Evolutionary conservation across 495 filamentous ascomycete species (phyloP).

Genomic region (Aspergillus steynii): DNA sequence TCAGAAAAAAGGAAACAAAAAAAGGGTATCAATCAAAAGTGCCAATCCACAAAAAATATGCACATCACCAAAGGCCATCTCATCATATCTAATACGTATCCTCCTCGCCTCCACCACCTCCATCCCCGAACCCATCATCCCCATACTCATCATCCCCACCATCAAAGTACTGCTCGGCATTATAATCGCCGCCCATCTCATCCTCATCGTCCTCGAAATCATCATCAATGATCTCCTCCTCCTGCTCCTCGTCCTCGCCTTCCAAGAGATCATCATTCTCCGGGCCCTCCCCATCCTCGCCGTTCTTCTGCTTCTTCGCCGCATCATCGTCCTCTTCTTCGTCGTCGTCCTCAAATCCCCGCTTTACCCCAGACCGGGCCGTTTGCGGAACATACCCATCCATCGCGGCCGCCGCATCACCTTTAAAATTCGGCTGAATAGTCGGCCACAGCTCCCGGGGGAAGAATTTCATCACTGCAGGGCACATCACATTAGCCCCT

Average conservation of each 20-base stretch:
- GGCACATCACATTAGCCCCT: not conserved
- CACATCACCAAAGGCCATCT: too few species aligned
- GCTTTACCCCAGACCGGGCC: slow-evolving; percentile 30
- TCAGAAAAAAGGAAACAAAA: slow-evolving; percentile 20
- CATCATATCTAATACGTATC: slow-evolving; percentile 39
- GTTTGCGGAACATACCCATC: slow-evolving; percentile 30
- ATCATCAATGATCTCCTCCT: slow-evolving; percentile 56
- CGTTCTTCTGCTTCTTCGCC: slow-evolving; percentile 30
- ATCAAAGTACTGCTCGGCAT: slow-evolving; percentile 67
- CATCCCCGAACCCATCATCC: slow-evolving; percentile 50
- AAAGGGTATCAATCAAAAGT: slow-evolving; percentile 35
- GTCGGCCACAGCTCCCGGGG: slow-evolving; percentile 56
- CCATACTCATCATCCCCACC: slow-evolving; percentile 60
- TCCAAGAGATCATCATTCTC: slow-evolving; percentile 37
- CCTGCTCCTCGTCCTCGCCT: slow-evolving; percentile 47
- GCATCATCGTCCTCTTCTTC: slow-evolving; percentile 39
- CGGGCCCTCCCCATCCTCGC: slow-evolving; percentile 37
- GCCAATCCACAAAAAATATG: not conserved
- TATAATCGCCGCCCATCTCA: slow-evolving; percentile 61
- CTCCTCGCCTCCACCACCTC: slow-evolving; percentile 52
- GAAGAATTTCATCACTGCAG: slow-evolving; percentile 54
- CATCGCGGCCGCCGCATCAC: slow-evolving; percentile 32
- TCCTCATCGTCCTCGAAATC: slow-evolving; percentile 59
- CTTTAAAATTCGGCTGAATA: slow-evolving; percentile 49
- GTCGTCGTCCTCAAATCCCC: slow-evolving; percentile 49